Evolutionary conservation across 768 basidiomycete genomes (phyloP), one percentile per base, ranked within the genome.

Genomic region (Epithele typhae): DNA sequence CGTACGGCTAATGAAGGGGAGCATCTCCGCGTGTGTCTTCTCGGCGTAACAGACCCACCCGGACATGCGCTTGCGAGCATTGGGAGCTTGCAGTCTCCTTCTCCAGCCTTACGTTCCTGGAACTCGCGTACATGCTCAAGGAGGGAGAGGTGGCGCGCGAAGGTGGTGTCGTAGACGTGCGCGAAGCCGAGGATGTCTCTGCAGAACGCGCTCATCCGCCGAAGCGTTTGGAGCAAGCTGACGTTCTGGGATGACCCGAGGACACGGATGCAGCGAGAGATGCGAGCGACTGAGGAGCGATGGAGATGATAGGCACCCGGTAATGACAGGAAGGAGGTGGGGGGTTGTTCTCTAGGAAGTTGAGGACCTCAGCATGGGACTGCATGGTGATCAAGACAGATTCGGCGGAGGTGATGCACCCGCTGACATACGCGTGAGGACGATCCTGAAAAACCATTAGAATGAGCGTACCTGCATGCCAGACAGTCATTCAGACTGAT

Each of bases 1-100:
- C 40, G 87, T 89, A 30, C 69, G 72, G 42, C 89, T 79, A 44
- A 99, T 86, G 59, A 92, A 92, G 4, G 93, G 93, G 18, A 99
- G 63, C 77, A 99, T 85, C 64, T 95, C 93, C 3, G 84, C 75
- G 58, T 96, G 95, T 1, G 95, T 84, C 72, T 99, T 99, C 68
- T 99, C 96, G 15, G 93, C 95, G 64, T 98, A 98, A 63, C 96
- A 99, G 47, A 99, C 87, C 96, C 96, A 98, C 96, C 96, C 0
- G 96, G 96, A 68, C 96, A 98, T 14, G 96, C 92, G 56, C 92
- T 93, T 4, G 92, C 85, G 21, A 99, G 71, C 83, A 99, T 93
- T 0, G 96, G 96, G 22, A 97, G 65, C 45, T 70, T 68, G 1
- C 65, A 64, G 2, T 54, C 44, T 10, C 60, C 59, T 10, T 36